Conservation (phyloP, 768 basidiomycete species). For the Vararia minispora region DNA sequence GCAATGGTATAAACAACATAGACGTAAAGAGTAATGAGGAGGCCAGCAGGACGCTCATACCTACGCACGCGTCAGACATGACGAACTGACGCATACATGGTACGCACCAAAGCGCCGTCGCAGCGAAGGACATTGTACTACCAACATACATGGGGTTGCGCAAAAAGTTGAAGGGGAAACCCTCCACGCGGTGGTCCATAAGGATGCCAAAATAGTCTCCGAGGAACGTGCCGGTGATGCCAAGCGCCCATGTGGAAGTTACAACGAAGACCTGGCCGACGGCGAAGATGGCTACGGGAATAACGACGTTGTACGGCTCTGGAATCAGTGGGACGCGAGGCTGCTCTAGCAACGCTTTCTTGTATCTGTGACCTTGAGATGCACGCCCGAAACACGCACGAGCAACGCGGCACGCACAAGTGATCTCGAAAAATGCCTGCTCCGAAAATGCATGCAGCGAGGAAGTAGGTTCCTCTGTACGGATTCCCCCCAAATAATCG, state of each 20-base stretch:
- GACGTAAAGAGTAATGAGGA: slow-evolving; percentile 72
- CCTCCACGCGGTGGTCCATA: slow-evolving; percentile 84
- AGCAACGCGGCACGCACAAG: slow-evolving; percentile 41
- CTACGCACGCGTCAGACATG: slow-evolving; percentile 24
- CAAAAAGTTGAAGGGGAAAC: slow-evolving; percentile 93
- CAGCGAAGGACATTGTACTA: slow-evolving; percentile 82
- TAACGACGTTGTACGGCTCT: slow-evolving; percentile 45
- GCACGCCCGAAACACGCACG: background rate
- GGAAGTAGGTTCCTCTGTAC: slow-evolving; percentile 72
- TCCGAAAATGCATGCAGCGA: slow-evolving; percentile 75
- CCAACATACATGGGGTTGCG: slow-evolving; percentile 97
- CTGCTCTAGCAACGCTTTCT: slow-evolving; percentile 64
- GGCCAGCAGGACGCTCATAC: slow-evolving; percentile 79
- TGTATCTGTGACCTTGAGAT: slow-evolving; percentile 41
- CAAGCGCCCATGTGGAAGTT: slow-evolving; percentile 82
- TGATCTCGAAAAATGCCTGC: slow-evolving; percentile 80
- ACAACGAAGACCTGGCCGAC: slow-evolving; percentile 80
- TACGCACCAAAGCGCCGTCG: slow-evolving; percentile 74
- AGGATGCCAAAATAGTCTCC: slow-evolving; percentile 79
- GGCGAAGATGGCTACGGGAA: slow-evolving; percentile 51
- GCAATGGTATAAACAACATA: slow-evolving; percentile 79
- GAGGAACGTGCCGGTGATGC: slow-evolving; percentile 88
- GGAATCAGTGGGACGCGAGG: slow-evolving; percentile 59
- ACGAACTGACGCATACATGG: background rate
- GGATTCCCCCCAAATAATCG: slow-evolving; percentile 69